Evolutionary conservation across 73 alveolate genomes (phyloP), one percentile per base, ranked within the genome.

Genomic region (Paramecium pentaurelia): DNA sequence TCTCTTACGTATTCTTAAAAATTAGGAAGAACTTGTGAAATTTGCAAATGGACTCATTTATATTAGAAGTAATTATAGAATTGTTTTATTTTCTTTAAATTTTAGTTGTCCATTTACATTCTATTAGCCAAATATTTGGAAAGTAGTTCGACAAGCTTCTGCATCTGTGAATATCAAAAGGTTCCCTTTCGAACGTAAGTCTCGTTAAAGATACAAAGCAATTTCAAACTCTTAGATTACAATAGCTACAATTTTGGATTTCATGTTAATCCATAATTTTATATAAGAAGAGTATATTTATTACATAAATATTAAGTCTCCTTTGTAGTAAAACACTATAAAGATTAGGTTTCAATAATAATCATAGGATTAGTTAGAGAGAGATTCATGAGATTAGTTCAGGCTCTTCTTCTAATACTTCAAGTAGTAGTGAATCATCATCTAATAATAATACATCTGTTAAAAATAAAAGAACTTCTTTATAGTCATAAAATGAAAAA

Each of bases 101-200:
- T 32, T 80, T 80, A 80, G 91, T 42, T 80, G 91, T 80, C 91
- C 91, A 44, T 80, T 80, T 25, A 44, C 58, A 25, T 80, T 80
- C 58, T 80, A 80, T 49, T 45, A 45, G 44, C 91, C 91, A 44
- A 40, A 80, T 45, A 80, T 25, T 14, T 80, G 91, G 91, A 80
- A 80, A 80, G 27, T 80, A 64, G 84, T 64, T 32, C 45, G 84
- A 32, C 8, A 64, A 64, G 49, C 84, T 25, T 64, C 84, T 27
- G 84, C 84, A 8, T 64, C 42, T 32, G 47, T 34, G n/a, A 64
- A 64, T 32, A 64, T 64, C 84, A 64, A 64, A 28, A 7, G 84
- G 1, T 25, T 32, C 9, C 22, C 84, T 2, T 64, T 11, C 9
- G 42, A 64, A 34, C 84, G 84, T 11, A 64, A 64, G 51, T 11